These are phyloP conservation scores for Phaffomyces opuntiae DNA, from an alignment of 805 yeast species.

Conservation along the genomic window DNA sequence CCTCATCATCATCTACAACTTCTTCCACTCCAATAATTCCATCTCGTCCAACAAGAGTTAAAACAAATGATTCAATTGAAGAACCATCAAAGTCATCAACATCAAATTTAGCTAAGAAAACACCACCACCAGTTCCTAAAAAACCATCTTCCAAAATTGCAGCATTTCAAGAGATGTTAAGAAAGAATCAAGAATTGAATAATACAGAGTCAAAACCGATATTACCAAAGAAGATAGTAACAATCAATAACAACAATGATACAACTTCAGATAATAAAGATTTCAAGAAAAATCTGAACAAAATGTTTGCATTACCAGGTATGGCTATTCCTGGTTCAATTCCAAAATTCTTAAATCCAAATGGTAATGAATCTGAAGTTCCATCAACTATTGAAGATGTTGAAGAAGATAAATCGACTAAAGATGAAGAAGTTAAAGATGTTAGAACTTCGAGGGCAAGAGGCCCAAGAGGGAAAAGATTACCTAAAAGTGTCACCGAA, in stretches of 20 bases:
- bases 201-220: conserved; percentile 11
- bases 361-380: background rate
- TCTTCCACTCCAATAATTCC: background rate
- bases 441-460: conserved; percentile 47
- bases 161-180: conserved; percentile 73
- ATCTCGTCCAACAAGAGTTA: background rate
- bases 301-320: conserved; percentile 53
- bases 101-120: conserved; percentile 13
- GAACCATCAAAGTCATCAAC: background rate
- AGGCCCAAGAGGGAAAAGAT: conserved; percentile 69
- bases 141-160: conserved; percentile 75
- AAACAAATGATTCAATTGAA: conserved; percentile 4
- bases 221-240: background rate
- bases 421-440: conserved; percentile 22
- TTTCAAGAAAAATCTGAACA: conserved; percentile 54
- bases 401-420: background rate
- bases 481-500: conserved; percentile 49
- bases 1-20: background rate
- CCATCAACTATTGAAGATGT: conserved; percentile 1
- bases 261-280: background rate
- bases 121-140: conserved; percentile 67
- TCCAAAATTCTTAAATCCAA: conserved; percentile 12
- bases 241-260: too few relatives aligned
- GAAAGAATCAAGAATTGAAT: conserved; percentile 46
- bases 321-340: conserved; percentile 29